These are phyloP conservation scores for Ophiocordyceps camponoti-leonardi DNA, from an alignment of 2,329 filamentous ascomycete genomes.

Conservation along the genomic window DNA sequence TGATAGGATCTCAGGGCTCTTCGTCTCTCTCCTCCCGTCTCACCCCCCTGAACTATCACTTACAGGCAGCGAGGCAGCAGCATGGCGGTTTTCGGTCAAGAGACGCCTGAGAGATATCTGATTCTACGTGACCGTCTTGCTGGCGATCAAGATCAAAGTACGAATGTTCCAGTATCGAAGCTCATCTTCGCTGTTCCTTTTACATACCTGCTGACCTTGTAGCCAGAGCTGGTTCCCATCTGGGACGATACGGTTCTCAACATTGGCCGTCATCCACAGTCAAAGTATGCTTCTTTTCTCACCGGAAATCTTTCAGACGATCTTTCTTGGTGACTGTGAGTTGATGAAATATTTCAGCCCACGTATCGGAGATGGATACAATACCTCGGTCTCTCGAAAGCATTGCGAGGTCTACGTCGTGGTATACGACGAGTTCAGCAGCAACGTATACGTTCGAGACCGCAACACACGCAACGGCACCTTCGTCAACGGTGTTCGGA, in stretches of 20 bases:
- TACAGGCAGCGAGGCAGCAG: not conserved
- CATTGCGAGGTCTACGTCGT: constrained; percentile 40
- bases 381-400: constrained; percentile 28
- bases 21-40: not conserved
- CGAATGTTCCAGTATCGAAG: not conserved
- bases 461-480: constrained; percentile 36
- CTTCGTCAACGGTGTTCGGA: constrained; percentile 26
- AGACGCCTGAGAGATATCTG: not conserved
- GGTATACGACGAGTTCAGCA: constrained; percentile 25
- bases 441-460: constrained; percentile 37
- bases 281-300: constrained; percentile 11
- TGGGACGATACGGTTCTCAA: constrained; percentile 14
- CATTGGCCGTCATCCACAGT: constrained; percentile 16
- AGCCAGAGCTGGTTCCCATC: constrained; percentile 11
- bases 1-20: no score
- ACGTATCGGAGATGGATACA: constrained; percentile 17
- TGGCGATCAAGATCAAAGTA: constrained; percentile 1
- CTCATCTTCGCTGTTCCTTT: not conserved
- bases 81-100: not conserved
- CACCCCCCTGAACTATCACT: not conserved
- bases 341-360: constrained; percentile 14
- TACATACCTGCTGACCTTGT: not conserved
- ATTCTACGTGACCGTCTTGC: not conserved
- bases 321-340: not conserved
- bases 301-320: not conserved